A percentile compares a stretch with the other conserved stretches of the same genome.
Conservation (phyloP, 202 grass and related monocot species). For the Panicum virgatum region DNA sequence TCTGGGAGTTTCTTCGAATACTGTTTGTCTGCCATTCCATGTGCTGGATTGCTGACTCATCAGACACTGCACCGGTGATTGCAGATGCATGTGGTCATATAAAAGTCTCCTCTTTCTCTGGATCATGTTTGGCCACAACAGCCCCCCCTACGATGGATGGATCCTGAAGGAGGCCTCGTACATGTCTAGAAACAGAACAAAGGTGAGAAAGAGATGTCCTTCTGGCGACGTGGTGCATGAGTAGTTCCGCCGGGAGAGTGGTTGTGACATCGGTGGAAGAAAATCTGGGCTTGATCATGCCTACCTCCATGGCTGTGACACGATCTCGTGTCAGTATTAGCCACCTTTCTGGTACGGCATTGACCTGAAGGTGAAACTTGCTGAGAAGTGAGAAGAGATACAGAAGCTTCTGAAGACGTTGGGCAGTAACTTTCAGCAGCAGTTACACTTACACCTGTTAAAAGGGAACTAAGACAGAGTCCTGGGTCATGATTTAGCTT, state of each 20-base stretch:
- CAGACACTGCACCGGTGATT: conserved; percentile 26
- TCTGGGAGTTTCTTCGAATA: not conserved
- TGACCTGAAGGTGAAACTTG: conserved; percentile 5
- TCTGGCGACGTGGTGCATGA: conserved; percentile 38
- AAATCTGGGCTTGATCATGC: conserved; percentile 33
- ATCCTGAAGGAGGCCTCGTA: conserved; percentile 32
- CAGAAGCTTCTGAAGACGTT: conserved; percentile 5
- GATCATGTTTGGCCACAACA: conserved; percentile 37
- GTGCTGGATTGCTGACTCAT: conserved; percentile 37
- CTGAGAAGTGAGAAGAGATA: not conserved
- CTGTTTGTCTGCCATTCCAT: conserved; percentile 44
- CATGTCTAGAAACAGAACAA: conserved; percentile 30
- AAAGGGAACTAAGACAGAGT: not conserved
- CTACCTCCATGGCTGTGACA: conserved; percentile 39
- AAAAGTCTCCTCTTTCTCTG: conserved; percentile 15
- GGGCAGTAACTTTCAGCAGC: conserved; percentile 33
- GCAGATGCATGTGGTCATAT: conserved; percentile 26
- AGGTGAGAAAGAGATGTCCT: conserved; percentile 18
- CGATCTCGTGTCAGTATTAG: conserved; percentile 29
- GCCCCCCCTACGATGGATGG: conserved; percentile 10
- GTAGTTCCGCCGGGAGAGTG: conserved; percentile 35
- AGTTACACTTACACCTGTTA: conserved; percentile 3
- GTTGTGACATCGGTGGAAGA: conserved; percentile 32
- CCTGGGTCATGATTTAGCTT: no score
- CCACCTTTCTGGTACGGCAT: conserved; percentile 23